These are phyloP conservation scores for Suillus placidus DNA, from an alignment of 768 basidiomycete species.

Conservation along the genomic window DNA sequence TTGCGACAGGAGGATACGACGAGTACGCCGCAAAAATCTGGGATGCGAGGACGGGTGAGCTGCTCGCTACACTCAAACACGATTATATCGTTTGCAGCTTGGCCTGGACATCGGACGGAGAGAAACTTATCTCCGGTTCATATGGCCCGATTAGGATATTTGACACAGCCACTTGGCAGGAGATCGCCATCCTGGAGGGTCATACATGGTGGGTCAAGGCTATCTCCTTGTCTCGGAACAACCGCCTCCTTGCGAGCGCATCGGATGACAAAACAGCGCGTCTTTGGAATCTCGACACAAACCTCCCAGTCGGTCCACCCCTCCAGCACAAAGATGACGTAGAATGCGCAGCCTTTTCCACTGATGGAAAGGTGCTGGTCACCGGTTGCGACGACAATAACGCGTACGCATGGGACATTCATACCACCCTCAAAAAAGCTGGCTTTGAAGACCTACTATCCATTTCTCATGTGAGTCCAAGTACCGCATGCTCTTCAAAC, in stretches of 20 bases:
- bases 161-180: no score
- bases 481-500: accelerated
- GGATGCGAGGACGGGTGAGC: no score
- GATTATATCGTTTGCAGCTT: not conserved
- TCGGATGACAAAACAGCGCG: not conserved
- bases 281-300: not conserved
- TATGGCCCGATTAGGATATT: no score
- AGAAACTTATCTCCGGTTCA: not conserved
- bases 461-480: not conserved
- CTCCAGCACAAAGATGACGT: not conserved
- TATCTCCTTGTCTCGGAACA: not conserved
- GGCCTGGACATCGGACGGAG: not conserved
- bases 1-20: no score
- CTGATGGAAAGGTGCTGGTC: not conserved
- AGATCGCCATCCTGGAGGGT: not conserved
- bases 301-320: not conserved
- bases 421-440: not conserved
- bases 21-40: no score
- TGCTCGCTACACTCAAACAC: no score
- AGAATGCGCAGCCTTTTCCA: accelerated
- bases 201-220: not conserved
- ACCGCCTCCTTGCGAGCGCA: not conserved
- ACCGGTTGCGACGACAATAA: not conserved
- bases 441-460: not conserved
- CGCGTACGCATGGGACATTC: not conserved